phyloP scores from a whole-genome alignment of 163 green algal genomes.

The Coccomyxa subellipsoidea region DNA sequence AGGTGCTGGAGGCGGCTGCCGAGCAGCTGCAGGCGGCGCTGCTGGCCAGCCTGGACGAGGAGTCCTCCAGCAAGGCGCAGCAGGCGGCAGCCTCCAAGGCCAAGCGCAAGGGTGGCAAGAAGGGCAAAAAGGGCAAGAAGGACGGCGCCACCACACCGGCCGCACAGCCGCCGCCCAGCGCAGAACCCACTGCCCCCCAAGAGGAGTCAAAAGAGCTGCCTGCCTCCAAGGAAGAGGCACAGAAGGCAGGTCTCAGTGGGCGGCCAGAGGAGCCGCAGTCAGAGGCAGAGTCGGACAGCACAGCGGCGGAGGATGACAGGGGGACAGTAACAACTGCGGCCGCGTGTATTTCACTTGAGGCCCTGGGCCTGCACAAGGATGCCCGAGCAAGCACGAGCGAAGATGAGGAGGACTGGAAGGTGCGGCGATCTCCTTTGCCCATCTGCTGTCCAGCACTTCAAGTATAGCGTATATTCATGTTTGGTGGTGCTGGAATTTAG shows the following conservation, averaged over 20 bases:
- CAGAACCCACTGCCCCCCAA: neutral
- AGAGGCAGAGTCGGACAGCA: neutral
- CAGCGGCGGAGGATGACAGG: neutral
- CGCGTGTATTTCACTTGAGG: neutral
- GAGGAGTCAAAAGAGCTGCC: too few species aligned
- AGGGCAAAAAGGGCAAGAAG: conserved; percentile 13
- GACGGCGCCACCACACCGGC: neutral
- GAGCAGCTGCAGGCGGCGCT: conserved; percentile 48
- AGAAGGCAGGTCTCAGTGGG: neutral
- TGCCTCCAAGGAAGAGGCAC: too few species aligned
- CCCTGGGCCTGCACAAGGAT: neutral
- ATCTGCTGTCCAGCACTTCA: too few species aligned
- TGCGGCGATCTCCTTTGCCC: too few species aligned
- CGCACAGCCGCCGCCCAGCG: neutral
- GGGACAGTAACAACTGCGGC: neutral
- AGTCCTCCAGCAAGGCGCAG: conserved; percentile 9
- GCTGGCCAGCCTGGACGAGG: conserved; percentile 45
- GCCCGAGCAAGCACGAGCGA: neutral
- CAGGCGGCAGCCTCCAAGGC: neutral
- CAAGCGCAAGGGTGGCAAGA: conserved; percentile 35
- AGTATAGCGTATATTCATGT: too few species aligned
- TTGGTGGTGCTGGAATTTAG: too few species aligned
- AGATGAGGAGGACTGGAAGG: neutral
- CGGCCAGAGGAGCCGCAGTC: neutral
- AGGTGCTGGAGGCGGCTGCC: conserved; percentile 21